A percentile compares a stretch with the other conserved stretches of the same genome.
Conservation (phyloP, 805 yeast genomes). For the Saccharomyces eubayanus region DNA sequence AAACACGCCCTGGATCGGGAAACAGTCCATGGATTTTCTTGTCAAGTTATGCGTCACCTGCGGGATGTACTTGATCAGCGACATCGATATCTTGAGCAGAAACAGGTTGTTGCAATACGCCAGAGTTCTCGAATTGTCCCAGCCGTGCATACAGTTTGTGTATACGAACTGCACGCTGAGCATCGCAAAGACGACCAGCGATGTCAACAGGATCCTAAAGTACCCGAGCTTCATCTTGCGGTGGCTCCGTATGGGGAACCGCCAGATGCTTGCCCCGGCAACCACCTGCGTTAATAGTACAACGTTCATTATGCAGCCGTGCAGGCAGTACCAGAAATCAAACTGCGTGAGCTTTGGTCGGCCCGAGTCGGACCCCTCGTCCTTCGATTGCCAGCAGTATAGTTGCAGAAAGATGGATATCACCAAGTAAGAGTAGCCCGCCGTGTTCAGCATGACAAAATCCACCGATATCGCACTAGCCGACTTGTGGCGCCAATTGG, state of each 20-base stretch:
- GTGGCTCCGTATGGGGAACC: constrained; percentile 19
- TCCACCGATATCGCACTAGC: constrained; percentile 46
- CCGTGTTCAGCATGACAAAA: constrained; percentile 37
- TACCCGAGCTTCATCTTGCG: constrained; percentile 24
- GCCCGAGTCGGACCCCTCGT: constrained; percentile 24
- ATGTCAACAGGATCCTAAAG: constrained; percentile 10
- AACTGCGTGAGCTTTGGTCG: constrained; percentile 37
- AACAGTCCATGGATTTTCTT: constrained; percentile 76
- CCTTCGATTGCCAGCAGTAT: constrained; percentile 20
- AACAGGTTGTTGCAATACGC: constrained; percentile 22
- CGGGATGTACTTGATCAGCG: constrained; percentile 55
- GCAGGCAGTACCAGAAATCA: constrained; percentile 41
- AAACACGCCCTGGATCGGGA: constrained; percentile 53
- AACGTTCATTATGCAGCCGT: constrained; percentile 38
- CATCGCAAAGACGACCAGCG: constrained; percentile 11
- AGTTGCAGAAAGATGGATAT: constrained; percentile 38
- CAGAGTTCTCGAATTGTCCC: constrained; percentile 19
- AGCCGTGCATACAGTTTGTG: constrained; percentile 7
- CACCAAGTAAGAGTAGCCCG: constrained; percentile 41
- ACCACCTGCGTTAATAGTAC: constrained; percentile 36
- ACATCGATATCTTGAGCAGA: constrained; percentile 38
- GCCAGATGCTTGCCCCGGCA: constrained; percentile 32
- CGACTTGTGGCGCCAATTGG: constrained; percentile 34
- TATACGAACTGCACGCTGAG: constrained; percentile 12
- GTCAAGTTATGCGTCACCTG: constrained; percentile 75